Conservation (phyloP, 257 asterid genomes). For the Nicotiana knightiana region DNA sequence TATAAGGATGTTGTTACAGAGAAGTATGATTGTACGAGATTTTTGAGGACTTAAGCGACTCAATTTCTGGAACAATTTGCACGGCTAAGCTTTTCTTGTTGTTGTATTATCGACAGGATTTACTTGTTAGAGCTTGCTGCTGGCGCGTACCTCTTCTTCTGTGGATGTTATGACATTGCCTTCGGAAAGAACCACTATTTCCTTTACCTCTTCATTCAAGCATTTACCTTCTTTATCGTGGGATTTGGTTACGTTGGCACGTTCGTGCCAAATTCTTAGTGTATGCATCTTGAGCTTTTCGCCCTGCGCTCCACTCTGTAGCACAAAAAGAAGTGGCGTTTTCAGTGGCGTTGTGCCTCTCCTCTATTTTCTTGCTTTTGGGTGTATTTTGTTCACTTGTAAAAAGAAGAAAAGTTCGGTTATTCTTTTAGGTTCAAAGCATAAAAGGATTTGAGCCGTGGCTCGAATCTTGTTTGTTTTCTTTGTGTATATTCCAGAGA, state of each 20-base stretch:
- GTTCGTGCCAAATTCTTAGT: slow-evolving; percentile 39
- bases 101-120: slow-evolving; percentile 32
- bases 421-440: slow-evolving; percentile 44
- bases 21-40: no score
- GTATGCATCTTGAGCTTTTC: neutral
- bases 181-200: slow-evolving; percentile 56
- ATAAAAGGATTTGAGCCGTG: slow-evolving; percentile 29
- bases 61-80: neutral
- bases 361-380: neutral
- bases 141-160: slow-evolving; percentile 61
- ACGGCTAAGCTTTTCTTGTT: neutral
- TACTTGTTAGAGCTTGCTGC: slow-evolving; percentile 60
- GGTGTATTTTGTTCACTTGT: slow-evolving; percentile 21
- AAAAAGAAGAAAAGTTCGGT: slow-evolving; percentile 18
- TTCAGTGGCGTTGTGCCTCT: slow-evolving; percentile 4
- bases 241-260: slow-evolving; percentile 87
- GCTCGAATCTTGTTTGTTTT: slow-evolving; percentile 32
- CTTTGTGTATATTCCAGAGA: slow-evolving; percentile 25
- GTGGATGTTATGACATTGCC: slow-evolving; percentile 67
- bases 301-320: slow-evolving; percentile 6
- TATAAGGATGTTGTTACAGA: no score
- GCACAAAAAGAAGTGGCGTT: neutral
- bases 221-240: slow-evolving; percentile 59
- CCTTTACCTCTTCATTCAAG: slow-evolving; percentile 62
- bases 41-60: neutral